phyloP scores from a whole-genome alignment of 2,329 filamentous ascomycete species.

The Alternaria angustiovoidea region DNA sequence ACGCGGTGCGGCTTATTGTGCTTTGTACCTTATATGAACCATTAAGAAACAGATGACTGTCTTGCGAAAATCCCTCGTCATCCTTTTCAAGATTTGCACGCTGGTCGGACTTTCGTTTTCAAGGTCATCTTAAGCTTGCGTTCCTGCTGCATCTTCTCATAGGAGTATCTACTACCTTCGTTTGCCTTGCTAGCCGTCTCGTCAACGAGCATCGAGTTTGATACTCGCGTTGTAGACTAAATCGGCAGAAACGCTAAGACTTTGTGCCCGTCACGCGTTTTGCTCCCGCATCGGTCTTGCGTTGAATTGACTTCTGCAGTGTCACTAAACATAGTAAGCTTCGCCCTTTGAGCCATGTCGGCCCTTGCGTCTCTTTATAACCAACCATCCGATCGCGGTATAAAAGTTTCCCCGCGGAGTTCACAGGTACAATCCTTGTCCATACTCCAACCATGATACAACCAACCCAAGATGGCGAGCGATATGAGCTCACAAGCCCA shows the following conservation, averaged over 20 bases:
- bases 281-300: conserved; percentile 15
- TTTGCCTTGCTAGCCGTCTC: conserved; percentile 12
- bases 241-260: conserved; percentile 13
- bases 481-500: conserved; percentile 65
- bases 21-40: conserved; percentile 35
- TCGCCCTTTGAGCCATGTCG: conserved; percentile 31
- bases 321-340: conserved; percentile 42
- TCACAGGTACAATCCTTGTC: conserved; percentile 11
- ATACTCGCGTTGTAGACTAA: conserved; percentile 11
- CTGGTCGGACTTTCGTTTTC: conserved; percentile 10
- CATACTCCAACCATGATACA: conserved; percentile 42
- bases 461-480: conserved; percentile 58
- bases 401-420: conserved; percentile 22
- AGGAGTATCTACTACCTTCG: conserved; percentile 11
- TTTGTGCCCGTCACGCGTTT: conserved; percentile 19
- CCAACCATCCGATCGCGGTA: conserved; percentile 31
- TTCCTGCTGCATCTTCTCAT: conserved; percentile 6
- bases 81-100: conserved; percentile 7
- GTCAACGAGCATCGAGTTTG: conserved; percentile 8
- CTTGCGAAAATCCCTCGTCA: conserved; percentile 16
- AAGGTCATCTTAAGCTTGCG: conserved; percentile 6
- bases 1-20: conserved; percentile 39
- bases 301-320: conserved; percentile 21
- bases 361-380: conserved; percentile 31
- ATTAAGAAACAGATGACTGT: conserved; percentile 14